Conservation (phyloP, 2,329 filamentous ascomycete species). For the Arthrobotrys iridis region DNA sequence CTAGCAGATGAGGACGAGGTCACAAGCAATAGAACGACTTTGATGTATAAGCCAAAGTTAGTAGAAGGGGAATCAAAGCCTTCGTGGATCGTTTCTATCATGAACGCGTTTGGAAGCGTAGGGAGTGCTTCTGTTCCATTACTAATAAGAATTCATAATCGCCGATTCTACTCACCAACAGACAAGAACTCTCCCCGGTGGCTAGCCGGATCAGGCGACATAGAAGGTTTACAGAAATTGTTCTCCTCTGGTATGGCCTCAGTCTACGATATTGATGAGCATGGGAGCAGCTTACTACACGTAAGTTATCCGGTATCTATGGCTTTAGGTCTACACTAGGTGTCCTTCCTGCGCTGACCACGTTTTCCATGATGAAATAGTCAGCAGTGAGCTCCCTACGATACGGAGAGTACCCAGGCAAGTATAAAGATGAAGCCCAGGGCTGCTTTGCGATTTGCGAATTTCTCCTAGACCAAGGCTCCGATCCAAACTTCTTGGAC, state of each 20-base stretch:
- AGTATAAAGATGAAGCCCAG: background rate
- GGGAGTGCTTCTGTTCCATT: constrained; percentile 25
- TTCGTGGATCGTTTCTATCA: background rate
- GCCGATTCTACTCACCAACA: background rate
- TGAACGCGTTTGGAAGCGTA: constrained; percentile 5
- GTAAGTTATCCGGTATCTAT: constrained; percentile 14
- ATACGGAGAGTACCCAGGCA: background rate
- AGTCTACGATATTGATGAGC: constrained; percentile 24
- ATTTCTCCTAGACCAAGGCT: constrained; percentile 32
- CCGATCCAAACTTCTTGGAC: constrained; percentile 23
- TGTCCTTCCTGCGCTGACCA: too few relatives aligned
- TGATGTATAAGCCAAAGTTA: constrained; percentile 14
- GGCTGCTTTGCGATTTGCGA: constrained; percentile 16
- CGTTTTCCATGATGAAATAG: background rate
- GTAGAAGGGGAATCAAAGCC: constrained; percentile 11
- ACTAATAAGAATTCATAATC: constrained; percentile 27
- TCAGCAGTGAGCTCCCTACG: background rate
- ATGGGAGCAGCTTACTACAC: constrained; percentile 31
- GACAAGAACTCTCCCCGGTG: background rate
- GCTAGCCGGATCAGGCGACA: constrained; percentile 5
- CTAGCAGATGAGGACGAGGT: constrained; percentile 14
- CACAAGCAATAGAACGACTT: background rate
- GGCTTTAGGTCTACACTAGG: background rate
- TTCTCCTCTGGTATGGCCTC: constrained; percentile 7
- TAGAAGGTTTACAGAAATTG: constrained; percentile 3